Conservation (phyloP, 2,329 filamentous ascomycete species). For the Monosporascus sp. region DNA sequence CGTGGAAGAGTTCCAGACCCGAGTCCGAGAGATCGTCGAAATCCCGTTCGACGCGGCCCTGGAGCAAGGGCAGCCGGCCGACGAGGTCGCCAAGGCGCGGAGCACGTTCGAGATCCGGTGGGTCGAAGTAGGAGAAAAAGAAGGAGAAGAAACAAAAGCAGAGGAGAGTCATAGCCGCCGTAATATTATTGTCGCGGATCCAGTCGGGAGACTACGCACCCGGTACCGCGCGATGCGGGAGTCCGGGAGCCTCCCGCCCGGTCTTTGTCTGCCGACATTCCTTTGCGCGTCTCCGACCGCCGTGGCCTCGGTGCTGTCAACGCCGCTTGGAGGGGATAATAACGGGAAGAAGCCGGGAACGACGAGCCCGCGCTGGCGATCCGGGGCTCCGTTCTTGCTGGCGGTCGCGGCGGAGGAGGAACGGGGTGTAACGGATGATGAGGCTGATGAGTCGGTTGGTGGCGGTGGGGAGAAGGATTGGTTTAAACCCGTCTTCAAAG, state of each 20-base stretch:
- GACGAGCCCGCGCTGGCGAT: slow-evolving; percentile 4
- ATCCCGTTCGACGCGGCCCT: slow-evolving; percentile 5
- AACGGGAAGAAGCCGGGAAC: slow-evolving; percentile 3
- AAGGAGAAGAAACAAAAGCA: neutral
- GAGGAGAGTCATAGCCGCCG: too few species aligned
- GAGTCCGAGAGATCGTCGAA: slow-evolving; percentile 2
- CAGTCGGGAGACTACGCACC: slow-evolving; percentile 1
- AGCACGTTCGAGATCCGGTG: slow-evolving; percentile 8
- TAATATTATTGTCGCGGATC: neutral
- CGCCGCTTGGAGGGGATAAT: neutral
- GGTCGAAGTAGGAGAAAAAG: slow-evolving; percentile 7
- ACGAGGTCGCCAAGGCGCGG: slow-evolving; percentile 6
- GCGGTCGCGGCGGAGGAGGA: slow-evolving; percentile 9
- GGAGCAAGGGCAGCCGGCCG: slow-evolving; percentile 4
- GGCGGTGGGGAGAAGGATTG: slow-evolving; percentile 3
- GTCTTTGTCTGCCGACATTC: slow-evolving; percentile 6
- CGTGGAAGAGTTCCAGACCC: slow-evolving; percentile 6
- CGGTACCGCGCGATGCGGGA: neutral
- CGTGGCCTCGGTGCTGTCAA: neutral
- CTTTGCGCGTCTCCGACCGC: slow-evolving; percentile 12
- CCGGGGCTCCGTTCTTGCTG: slow-evolving; percentile 10
- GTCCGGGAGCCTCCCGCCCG: neutral
- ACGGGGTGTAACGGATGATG: slow-evolving; percentile 4
- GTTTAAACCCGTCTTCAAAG: slow-evolving; percentile 13
- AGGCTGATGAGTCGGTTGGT: slow-evolving; percentile 3